These are phyloP conservation scores for Pyrus communis DNA, from an alignment of 306 rosid species.

Conservation along the genomic window DNA sequence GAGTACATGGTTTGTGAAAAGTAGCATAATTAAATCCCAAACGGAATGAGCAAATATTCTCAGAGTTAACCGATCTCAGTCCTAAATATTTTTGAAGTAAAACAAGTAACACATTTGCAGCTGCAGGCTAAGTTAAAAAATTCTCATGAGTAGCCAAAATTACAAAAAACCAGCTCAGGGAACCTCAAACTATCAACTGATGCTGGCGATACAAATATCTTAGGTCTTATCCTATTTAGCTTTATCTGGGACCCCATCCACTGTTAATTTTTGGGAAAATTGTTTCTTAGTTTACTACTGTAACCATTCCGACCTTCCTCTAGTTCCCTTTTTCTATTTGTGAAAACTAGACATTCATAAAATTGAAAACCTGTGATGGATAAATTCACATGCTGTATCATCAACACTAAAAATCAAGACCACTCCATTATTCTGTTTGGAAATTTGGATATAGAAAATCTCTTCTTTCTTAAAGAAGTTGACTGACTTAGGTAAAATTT, in stretches of 20 bases:
- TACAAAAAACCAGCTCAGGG: background rate
- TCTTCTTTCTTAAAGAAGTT: background rate
- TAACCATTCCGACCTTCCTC: background rate
- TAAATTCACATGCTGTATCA: background rate
- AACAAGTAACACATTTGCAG: background rate
- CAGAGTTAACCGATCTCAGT: background rate
- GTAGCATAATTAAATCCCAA: background rate
- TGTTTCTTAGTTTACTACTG: background rate
- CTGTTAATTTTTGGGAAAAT: background rate
- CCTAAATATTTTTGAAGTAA: background rate
- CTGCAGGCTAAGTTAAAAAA: background rate
- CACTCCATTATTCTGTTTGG: background rate
- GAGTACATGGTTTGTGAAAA: background rate
- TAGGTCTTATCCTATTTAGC: background rate
- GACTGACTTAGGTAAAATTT: background rate
- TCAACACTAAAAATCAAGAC: background rate
- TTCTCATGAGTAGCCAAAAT: background rate
- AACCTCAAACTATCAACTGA: constrained; percentile 1
- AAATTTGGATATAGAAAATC: background rate
- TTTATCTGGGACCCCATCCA: background rate
- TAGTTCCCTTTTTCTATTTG: background rate
- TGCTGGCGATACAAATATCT: background rate
- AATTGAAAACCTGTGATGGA: background rate
- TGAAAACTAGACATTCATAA: background rate
- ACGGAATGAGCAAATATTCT: background rate